Base-by-base conservation (phyloP, 768 basidiomycete genomes). In the Mycena metata region DNA sequence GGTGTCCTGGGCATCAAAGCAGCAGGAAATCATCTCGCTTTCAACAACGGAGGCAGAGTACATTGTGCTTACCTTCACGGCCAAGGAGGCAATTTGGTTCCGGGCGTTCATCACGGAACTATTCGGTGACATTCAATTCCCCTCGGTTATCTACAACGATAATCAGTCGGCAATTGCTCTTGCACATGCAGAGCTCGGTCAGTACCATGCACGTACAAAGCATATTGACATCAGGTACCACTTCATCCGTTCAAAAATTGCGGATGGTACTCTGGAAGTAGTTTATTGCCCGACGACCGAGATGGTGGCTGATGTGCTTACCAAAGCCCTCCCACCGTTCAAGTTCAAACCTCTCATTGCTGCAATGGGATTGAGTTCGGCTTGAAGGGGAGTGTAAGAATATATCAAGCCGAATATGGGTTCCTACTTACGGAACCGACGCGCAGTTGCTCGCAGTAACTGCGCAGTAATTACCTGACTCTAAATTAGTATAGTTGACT, bases 361-460 rank as follows among this genome's bases (percentile, higher is more conserved):
- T 11, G 46, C 21, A 33, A 11, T 60, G n/a, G 59, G 59, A 46
- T 17, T 46, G 11, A 60, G 5, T 60, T 60, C 16, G 46, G 54
- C 54, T 56, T 56, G 36, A 60, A 35, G 60, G 46, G 47, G 47
- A 47, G 58, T 47, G 55, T 57, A 24, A 33, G 55, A 57, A 57
- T 47, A 11, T 23, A 23, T 41, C 15, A n/a, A n/a, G n/a, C n/a
- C n/a, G n/a, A n/a, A n/a, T n/a, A n/a, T n/a, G n/a, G n/a, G n/a
- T n/a, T n/a, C 39, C 8, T 41, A 41, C 39, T 15, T 41, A 9
- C 39, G 39, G 39, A 41, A 41, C 39, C 39, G 39, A 41, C 39
- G n/a, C n/a, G n/a, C n/a, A n/a, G n/a, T n/a, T n/a, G 15, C 43
- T 45, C 43, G 10, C 17, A 45, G 43, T 45, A 45, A 45, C n/a